Base-by-base conservation (phyloP, 192 early-diverging fungal species). In the Polychytrium aggregatum region DNA sequence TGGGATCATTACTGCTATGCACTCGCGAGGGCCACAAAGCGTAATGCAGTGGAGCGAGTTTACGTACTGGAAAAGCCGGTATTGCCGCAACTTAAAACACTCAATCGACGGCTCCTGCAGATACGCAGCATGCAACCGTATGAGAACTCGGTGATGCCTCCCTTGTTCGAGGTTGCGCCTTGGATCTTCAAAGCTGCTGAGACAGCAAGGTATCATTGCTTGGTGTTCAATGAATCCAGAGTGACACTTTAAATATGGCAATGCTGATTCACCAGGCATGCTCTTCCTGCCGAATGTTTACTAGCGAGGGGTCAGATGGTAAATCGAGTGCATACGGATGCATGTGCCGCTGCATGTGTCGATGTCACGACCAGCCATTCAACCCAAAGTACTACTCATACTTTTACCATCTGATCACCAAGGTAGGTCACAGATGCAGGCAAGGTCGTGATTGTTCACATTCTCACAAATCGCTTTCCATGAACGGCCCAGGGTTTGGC, bases 141-240 rank as follows among this genome's bases (percentile, higher is more conserved):
- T 44, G 61, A 64, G 9, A 52, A 65, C 24, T 46, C 59, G n/a
- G 25, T 60, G 16, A 76, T 81, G 44, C 87, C 87, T 1, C 64
- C 77, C 5, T 61, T 88, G 0, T 86, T 82, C 38, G 83, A 90
- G 35, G 78, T 87, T 54, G 60, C 79, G 6, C 70, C 81, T 1
- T 88, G 86, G 85, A 52, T 90, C 20, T 82, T 92, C 37, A 68
- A 88, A 57, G 81, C 84, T 0, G 67, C 74, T 21, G 71, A 81
- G 53, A 33, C 31, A 33, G 31, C 31, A 33, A n/a, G n/a, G n/a
- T n/a, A n/a, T n/a, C n/a, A n/a, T n/a, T n/a, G n/a, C n/a, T n/a
- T n/a, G n/a, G n/a, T n/a, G n/a, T n/a, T n/a, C n/a, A n/a, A n/a
- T n/a, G n/a, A n/a, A n/a, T n/a, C n/a, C n/a, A n/a, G n/a, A n/a